Base-by-base conservation (phyloP, 2,329 filamentous ascomycete genomes). In the Dissoconium aciculare region DNA sequence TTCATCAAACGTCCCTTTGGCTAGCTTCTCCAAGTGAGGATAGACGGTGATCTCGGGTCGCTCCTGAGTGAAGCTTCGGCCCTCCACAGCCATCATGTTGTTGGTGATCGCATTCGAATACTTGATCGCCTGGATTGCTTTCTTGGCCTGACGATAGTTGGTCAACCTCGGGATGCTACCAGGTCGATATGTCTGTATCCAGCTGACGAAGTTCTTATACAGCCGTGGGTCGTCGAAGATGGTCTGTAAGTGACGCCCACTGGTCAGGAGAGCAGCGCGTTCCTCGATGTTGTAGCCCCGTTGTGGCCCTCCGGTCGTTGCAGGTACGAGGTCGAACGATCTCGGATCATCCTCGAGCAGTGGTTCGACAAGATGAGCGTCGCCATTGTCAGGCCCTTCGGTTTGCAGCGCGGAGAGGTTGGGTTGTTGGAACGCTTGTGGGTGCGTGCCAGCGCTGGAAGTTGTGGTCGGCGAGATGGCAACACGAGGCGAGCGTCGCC, bases 81-180 rank as follows among this genome's bases (percentile, higher is more conserved):
- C 66, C 2, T 60, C 50, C 5, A 78, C 62, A 0, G 62, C 60
- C 12, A 67, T 60, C 4, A 80, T 58, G 1, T 69, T 63, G 35
- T 67, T 64, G 2, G 71, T 64, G 17, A 82, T 63, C 0, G 74
- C 67, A 48, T 83, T 80, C 11, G 75, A 68, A 43, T 82, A 83
- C 16, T 66, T 62, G 32, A 83, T 71, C 2, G 78, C 76, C 42
- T 71, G 69, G 6, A 80, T 54, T 0, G 78, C 77, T 47, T 83
- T 84, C 34, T 71, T 52, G 0, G 74, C 66, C 41, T 80, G 73
- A 1, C 82, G 60, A 40, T 81, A 81, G 56, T 81, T 79, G 14
- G 72, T 66, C 8, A 83, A 54, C 4, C 77, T 54, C 0, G 74
- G 67, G 2, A 79, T 58, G 0, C 76, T 79, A 11, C 64, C 55